Base-by-base conservation (phyloP, 352 stramenopile genomes). In the Pythium volutum region DNA sequence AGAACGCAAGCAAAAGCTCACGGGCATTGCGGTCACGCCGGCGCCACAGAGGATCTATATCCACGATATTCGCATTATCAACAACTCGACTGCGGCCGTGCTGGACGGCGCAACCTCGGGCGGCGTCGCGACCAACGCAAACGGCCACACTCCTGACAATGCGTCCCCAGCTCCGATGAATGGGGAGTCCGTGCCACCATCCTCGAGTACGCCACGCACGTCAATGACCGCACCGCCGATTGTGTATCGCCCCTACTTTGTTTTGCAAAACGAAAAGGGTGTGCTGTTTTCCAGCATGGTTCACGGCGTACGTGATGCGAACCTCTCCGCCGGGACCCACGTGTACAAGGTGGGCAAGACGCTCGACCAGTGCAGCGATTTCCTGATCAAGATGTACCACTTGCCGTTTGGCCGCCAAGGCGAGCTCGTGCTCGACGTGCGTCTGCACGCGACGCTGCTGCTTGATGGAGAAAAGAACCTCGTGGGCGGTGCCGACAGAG, bases 281-380 rank as follows among this genome's bases (percentile, higher is more conserved):
- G 81, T 95, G 20, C 59, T 93, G 16, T 95, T 92, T 59, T 95
- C 87, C 31, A 95, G 87, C 57, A 84, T 95, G 73, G 71, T 95
- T 34, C 81, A 92, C 31, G 87, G 84, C 20, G 79, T 95, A 2
- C 78, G 79, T 38, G 76, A 91, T 61, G 77, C 83, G 14, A 69
- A 85, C 59, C 43, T 92, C 14, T 74, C 76, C 11, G 67, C 59
- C 18, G 81, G 82, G 8, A 51, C 75, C 16, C 79, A 95, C 49
- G 52, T 74, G 23, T 95, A 89, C 52, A 75, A 75, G 43, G 87
- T 95, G 23, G 74, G 55, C 41, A 84, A 81, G 46, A 82, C 75
- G 15, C 74, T 93, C 26, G 39, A 73, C 18, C 70, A 80, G 45
- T 91, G 84, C 63, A 73, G 74, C 29, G 87, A 95, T 45, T 67